Percentiles rank a stretch among this genome's conserved stretches.
phyloP scores from a whole-genome alignment of 305 asterid genomes.

The Fraxinus greggii region DNA sequence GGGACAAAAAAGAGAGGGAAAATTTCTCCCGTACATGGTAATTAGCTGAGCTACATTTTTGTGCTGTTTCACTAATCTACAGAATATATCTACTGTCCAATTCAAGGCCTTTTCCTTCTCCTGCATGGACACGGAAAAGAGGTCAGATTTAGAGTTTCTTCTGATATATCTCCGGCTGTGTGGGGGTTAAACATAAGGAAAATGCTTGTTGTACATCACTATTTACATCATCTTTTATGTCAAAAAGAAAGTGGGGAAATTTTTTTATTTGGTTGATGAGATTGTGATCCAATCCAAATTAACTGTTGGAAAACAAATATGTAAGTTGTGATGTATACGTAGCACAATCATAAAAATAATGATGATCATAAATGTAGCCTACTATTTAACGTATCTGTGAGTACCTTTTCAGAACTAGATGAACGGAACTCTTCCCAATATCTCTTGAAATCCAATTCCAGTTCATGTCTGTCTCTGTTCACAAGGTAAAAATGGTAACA shows the following conservation, averaged over 20 bases:
- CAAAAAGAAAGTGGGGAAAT: neutral
- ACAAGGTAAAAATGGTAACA: constrained; percentile 15
- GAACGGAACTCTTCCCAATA: constrained; percentile 92
- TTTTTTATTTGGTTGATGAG: neutral
- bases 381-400: constrained; percentile 10
- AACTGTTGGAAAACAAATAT: neutral
- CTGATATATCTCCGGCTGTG: neutral
- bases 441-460: constrained; percentile 88
- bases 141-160: neutral
- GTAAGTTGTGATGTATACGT: neutral
- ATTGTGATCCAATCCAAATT: no score
- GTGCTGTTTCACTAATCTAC: constrained; percentile 95
- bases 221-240: neutral
- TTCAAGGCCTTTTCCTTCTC: constrained; percentile 98
- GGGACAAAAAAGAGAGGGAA: constrained; percentile 20
- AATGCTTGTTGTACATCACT: neutral
- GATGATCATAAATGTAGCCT: constrained; percentile 4
- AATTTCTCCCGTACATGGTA: constrained; percentile 60
- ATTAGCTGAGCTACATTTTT: constrained; percentile 81
- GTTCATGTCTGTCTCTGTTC: constrained; percentile 72
- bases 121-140: constrained; percentile 52
- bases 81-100: constrained; percentile 86
- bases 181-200: neutral
- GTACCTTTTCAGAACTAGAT: constrained; percentile 80
- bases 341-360: neutral